Evolutionary conservation across 2,329 filamentous ascomycete species (phyloP), one percentile per base, ranked within the genome.

Genomic region (Myriosclerotinia curreyana): DNA sequence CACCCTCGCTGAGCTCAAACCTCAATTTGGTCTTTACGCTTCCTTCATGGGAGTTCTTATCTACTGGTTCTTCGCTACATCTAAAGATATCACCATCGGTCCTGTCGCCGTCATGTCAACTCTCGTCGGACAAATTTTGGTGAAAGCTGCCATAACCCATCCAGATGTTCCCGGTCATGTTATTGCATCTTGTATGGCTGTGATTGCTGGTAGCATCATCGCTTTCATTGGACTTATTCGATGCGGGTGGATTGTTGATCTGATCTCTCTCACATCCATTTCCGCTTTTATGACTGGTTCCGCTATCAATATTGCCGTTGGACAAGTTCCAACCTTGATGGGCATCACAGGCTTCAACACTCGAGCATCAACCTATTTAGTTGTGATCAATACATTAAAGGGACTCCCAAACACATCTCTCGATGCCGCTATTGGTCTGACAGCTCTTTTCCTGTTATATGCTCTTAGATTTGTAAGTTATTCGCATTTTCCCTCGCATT

Each of bases 21-120:
- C 89, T 7, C 83, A 98, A 74, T 98, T 88, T 73, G 94, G 94
- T 60, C 83, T 98, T 0, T 96, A 96, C 77, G 95, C 94, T 0
- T 97, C 94, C 0, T 98, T 99, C 74, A 95, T 97, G 83, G 95
- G 94, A 59, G 93, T 96, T 20, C 76, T 96, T 67, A 82, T 96
- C 66, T 99, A 99, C 78, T 98, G 94, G 94, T 90, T 97, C 74
- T 98, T 98, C 73, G 95, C 93, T 42, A 99, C 95, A 0, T 97
- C 94, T 17, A 99, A 98, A 75, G 94, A 99, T 76, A 98, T 99
- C 73, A 97, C 94, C 12, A 98, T 98, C 64, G 94, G 94, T 88
- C 94, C 94, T 40, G 95, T 98, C 56, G 95, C 95, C 46, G 95
- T 98, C 69, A 90, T 98, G 83, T 98, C 93, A 1, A 96, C 91